Percentiles rank a stretch among this genome's conserved stretches.
Conservation (phyloP, 2,329 filamentous ascomycete genomes). For the Neospermospora avenae region DNA sequence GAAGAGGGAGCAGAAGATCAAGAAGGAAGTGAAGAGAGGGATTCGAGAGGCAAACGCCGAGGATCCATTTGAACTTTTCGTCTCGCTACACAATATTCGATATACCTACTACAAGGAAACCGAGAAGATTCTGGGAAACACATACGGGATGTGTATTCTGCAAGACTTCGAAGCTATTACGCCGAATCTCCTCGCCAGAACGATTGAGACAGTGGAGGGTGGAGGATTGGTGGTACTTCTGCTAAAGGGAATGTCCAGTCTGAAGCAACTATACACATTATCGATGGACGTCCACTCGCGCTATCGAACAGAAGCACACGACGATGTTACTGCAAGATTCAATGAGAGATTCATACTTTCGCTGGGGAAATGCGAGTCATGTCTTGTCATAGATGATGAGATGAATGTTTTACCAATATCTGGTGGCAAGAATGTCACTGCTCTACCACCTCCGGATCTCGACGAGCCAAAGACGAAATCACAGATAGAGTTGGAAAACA, state of each 20-base stretch:
- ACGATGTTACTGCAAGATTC: conserved; percentile 91
- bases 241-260: conserved; percentile 91
- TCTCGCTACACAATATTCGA: conserved; percentile 93
- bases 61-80: conserved; percentile 96
- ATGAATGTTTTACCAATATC: conserved; percentile 96
- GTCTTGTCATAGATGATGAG: conserved; percentile 95
- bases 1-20: conserved; percentile 97
- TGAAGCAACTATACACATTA: conserved; percentile 95
- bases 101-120: conserved; percentile 99
- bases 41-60: conserved; percentile 88
- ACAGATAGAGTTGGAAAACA: conserved; percentile 72
- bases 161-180: conserved; percentile 98
- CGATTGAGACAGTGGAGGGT: conserved; percentile 96
- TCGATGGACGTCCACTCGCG: conserved; percentile 97
- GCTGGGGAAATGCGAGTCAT: conserved; percentile 89
- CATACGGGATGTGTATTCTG: conserved; percentile 96
- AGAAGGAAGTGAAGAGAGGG: conserved; percentile 94
- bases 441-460: conserved; percentile 71
- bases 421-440: conserved; percentile 84
- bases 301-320: conserved; percentile 94
- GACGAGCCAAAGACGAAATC: conserved; percentile 70
- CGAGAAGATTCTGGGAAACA: conserved; percentile 96
- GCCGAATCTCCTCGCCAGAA: conserved; percentile 91
- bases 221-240: conserved; percentile 87
- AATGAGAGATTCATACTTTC: conserved; percentile 97